Base-by-base conservation (phyloP, 208 protist genomes). In the Leishmania turanica region DNA sequence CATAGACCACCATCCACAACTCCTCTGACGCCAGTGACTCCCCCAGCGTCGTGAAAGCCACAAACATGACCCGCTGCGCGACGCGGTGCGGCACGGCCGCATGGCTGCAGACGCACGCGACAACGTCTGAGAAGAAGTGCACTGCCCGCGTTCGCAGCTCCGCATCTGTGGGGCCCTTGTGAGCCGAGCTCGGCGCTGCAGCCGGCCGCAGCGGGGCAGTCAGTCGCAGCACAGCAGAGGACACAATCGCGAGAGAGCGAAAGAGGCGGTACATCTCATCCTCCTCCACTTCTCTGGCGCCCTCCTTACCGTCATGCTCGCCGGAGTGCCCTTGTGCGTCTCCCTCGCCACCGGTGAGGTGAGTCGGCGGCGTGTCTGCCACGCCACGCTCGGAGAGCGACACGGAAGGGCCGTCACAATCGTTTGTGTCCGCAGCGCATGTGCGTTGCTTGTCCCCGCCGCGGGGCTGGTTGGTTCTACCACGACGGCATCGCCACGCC, bases 201-300 rank as follows among this genome's bases (percentile, higher is more conserved):
- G n/a, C 5, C 11, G 65, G 42, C 1, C 15, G 51, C 31, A 34
- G 65, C 51, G 81, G 47, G 31, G 70, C 58, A 24, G 77, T 80
- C 31, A 82, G 53, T 37, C 47, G 82, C 31, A 85, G 71, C 58
- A 82, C 82, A 0, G 77, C 82, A 0, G 56, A 47, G 24, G 77
- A 66, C 8, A 82, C 78, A 11, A 62, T 47, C n/a, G 74, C 24
- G 11, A 85, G 77, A 74, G 70, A 79, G 64, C 79, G 71, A 24
- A 85, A 85, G 21, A 72, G 72, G 40, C 71, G 72, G 65, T 85
- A 79, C 64, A 82, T 73, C 40, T 75, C 66, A 51, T 85, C 82
- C 45, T 85, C 82, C 49, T 77, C 69, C 37, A 80, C 21, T 42
- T 66, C n/a, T n/a, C 31, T 49, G 42, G 74, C 7, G 42, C 17